Evolutionary conservation across 2,329 filamentous ascomycete genomes (phyloP).

Genomic region (Sporothrix curviconia): DNA sequence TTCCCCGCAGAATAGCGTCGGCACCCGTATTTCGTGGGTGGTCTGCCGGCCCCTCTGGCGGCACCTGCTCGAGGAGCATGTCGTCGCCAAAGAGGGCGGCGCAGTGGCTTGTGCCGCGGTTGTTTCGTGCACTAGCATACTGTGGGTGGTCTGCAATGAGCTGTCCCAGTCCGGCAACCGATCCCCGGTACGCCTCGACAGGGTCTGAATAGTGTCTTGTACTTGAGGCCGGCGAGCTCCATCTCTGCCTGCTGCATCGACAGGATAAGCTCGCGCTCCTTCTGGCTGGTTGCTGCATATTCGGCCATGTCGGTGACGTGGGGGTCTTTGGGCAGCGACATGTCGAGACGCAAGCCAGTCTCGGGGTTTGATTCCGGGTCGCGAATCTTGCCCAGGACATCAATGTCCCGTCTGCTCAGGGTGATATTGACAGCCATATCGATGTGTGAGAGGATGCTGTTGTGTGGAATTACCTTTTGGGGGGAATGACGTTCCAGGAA

Average conservation of each 20-base stretch:
- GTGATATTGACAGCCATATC: conserved; percentile 25
- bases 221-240: conserved; percentile 39
- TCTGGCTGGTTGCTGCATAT: conserved; percentile 45
- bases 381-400: conserved; percentile 60
- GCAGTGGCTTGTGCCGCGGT: conserved; percentile 62
- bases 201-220: conserved; percentile 28
- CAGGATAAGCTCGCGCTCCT: conserved; percentile 48
- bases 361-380: conserved; percentile 58
- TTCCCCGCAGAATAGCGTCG: conserved; percentile 31
- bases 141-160: conserved; percentile 53
- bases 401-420: conserved; percentile 53
- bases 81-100: conserved; percentile 57
- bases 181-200: conserved; percentile 39
- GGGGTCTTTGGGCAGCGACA: conserved; percentile 50
- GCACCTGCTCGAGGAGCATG: conserved; percentile 38
- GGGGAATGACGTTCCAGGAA: too few relatives aligned
- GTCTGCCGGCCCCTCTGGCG: not conserved
- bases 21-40: too few relatives aligned
- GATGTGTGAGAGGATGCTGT: not conserved
- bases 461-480: too few relatives aligned
- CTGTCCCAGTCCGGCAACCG: conserved; percentile 43
- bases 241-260: conserved; percentile 50
- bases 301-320: conserved; percentile 43
- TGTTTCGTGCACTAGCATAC: conserved; percentile 69
- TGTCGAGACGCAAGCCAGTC: conserved; percentile 47